phyloP scores from a whole-genome alignment of 805 yeast species.

The Ogataea siamensis region DNA sequence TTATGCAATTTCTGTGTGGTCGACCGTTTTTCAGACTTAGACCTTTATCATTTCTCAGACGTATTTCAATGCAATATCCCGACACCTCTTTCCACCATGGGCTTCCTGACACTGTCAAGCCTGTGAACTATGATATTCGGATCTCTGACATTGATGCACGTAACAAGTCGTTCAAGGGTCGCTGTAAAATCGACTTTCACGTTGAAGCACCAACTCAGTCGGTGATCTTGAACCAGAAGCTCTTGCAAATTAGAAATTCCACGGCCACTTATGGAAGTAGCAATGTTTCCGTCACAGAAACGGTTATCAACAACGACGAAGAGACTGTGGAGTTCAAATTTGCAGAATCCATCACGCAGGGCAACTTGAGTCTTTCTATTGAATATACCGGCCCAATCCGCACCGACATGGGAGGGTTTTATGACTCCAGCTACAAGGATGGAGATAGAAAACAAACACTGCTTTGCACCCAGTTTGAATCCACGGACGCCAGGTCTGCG shows the following conservation, averaged over 20 bases:
- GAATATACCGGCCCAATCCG: slow-evolving; percentile 45
- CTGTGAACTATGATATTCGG: slow-evolving; percentile 69
- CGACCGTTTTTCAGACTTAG: slow-evolving; percentile 1
- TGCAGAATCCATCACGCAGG: slow-evolving; percentile 35
- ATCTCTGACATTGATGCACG: slow-evolving; percentile 55
- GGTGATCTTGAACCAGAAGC: slow-evolving; percentile 49
- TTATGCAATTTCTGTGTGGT: slow-evolving; percentile 6
- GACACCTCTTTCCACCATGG: slow-evolving; percentile 48
- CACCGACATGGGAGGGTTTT: slow-evolving; percentile 57
- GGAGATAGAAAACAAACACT: slow-evolving; percentile 38
- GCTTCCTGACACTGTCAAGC: slow-evolving; percentile 51
- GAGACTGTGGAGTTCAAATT: slow-evolving; percentile 67
- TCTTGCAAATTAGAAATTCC: slow-evolving; percentile 34
- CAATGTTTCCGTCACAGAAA: slow-evolving; percentile 29
- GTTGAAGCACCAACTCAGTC: slow-evolving; percentile 42
- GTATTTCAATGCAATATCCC: slow-evolving; percentile 17
- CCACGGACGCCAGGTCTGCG: slow-evolving; percentile 57
- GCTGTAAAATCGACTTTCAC: slow-evolving; percentile 45
- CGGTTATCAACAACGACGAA: slow-evolving; percentile 37
- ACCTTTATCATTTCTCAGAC: background rate
- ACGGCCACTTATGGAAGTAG: slow-evolving; percentile 18
- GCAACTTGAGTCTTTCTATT: slow-evolving; percentile 33
- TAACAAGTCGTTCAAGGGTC: slow-evolving; percentile 46
- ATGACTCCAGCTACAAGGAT: slow-evolving; percentile 44
- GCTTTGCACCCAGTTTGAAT: slow-evolving; percentile 56